Evolutionary conservation across 2,329 filamentous ascomycete species (phyloP).

Genomic region (Ophiostoma triangulosporum): DNA sequence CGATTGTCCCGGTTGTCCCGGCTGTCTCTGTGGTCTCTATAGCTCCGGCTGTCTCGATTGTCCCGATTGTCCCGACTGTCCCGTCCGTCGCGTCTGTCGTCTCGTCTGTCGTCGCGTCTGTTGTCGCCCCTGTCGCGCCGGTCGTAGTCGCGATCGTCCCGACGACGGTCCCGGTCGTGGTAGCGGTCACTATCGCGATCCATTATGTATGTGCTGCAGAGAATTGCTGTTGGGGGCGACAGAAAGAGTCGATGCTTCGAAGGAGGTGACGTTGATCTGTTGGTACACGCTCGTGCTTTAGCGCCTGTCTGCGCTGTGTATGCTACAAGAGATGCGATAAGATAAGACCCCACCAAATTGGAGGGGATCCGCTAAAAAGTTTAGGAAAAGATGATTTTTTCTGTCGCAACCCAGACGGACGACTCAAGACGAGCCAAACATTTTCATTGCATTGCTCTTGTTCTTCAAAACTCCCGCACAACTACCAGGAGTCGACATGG

Average conservation of each 20-base stretch:
- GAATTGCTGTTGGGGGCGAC: neutral
- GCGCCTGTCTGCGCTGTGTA: too few species aligned
- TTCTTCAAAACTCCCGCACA: neutral
- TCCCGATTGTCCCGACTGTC: neutral
- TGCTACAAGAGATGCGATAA: constrained; percentile 21
- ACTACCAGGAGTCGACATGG: neutral
- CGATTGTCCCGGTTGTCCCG: constrained; percentile 1
- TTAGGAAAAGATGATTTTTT: constrained; percentile 15
- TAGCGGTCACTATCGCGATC: constrained; percentile 16
- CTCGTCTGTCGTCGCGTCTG: neutral
- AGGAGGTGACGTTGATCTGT: neutral
- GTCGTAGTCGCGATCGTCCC: constrained; percentile 5
- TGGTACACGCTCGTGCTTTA: neutral
- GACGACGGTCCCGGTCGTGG: constrained; percentile 20
- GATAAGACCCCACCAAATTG: constrained; percentile 21
- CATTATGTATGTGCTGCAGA: neutral
- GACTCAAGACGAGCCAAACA: neutral
- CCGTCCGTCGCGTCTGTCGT: neutral
- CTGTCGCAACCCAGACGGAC: constrained; percentile 1
- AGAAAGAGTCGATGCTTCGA: neutral
- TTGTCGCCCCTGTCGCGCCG: neutral
- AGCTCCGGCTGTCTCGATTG: neutral
- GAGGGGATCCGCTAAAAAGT: constrained; percentile 22
- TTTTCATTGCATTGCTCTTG: neutral
- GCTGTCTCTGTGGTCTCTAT: neutral